These are phyloP conservation scores for Canavalia ensiformis DNA, from an alignment of 306 rosid genomes.

Conservation along the genomic window DNA sequence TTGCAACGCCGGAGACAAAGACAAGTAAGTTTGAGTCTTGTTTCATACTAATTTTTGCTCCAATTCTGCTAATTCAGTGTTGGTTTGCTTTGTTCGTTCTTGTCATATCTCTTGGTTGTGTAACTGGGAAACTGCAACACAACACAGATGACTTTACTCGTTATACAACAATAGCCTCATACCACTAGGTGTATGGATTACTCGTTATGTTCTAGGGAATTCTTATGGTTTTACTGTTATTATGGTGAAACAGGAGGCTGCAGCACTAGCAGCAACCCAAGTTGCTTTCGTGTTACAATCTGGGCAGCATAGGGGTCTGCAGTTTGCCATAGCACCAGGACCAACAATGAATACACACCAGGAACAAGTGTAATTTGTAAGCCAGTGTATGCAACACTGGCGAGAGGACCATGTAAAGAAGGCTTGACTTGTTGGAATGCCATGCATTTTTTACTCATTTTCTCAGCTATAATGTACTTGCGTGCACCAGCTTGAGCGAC, in stretches of 20 bases:
- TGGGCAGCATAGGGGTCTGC: conserved; percentile 80
- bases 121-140: neutral
- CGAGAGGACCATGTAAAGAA: conserved; percentile 35
- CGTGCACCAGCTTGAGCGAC: conserved; percentile 26
- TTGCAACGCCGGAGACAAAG: conserved; percentile 90
- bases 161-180: neutral
- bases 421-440: conserved; percentile 43
- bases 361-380: conserved; percentile 58
- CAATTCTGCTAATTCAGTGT: neutral
- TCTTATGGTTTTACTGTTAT: conserved; percentile 14
- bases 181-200: neutral
- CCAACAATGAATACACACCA: conserved; percentile 57
- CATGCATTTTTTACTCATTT: conserved; percentile 33
- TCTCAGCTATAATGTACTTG: conserved; percentile 30
- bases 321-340: conserved; percentile 73
- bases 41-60: neutral
- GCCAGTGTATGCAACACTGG: conserved; percentile 5
- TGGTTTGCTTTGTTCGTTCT: neutral
- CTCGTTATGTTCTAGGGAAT: neutral
- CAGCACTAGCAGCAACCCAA: conserved; percentile 89
- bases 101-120: conserved; percentile 4
- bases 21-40: conserved; percentile 61
- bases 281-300: conserved; percentile 88
- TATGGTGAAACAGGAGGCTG: conserved; percentile 75
- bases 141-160: neutral